Conservation (phyloP, 1,284 basidiomycete species). For the Heterobasidion irregulare region DNA sequence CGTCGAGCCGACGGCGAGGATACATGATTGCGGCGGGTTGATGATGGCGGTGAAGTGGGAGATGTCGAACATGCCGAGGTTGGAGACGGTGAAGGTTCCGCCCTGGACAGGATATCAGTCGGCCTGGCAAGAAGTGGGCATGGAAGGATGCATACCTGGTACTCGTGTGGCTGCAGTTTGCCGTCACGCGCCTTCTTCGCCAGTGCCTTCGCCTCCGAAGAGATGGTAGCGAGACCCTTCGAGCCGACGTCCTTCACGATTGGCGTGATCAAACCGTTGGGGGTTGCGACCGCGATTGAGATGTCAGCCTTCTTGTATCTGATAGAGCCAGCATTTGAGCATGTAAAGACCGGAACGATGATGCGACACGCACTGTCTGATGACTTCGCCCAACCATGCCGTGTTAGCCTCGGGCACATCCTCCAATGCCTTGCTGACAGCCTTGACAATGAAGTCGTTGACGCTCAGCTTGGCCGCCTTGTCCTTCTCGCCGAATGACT, state of each 20-base stretch:
- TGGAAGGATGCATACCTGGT: slow-evolving; percentile 54
- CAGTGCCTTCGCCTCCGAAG: slow-evolving; percentile 85
- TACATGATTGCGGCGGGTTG: slow-evolving; percentile 97
- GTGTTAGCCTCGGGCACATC: slow-evolving; percentile 99
- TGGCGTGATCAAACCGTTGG: slow-evolving; percentile 94
- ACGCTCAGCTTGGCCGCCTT: slow-evolving; percentile 89
- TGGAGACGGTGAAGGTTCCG: slow-evolving; percentile 98
- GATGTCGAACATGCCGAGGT: slow-evolving; percentile 97
- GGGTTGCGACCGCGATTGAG: slow-evolving; percentile 94
- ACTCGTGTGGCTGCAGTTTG: slow-evolving; percentile 93
- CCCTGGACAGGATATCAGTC: slow-evolving; percentile 41
- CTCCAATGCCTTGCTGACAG: slow-evolving; percentile 80
- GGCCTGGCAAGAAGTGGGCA: neutral
- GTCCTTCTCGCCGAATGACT: slow-evolving; percentile 73
- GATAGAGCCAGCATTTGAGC: slow-evolving; percentile 5
- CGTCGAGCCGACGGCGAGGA: slow-evolving; percentile 92
- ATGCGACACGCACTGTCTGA: slow-evolving; percentile 70
- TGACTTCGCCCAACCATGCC: slow-evolving; percentile 94
- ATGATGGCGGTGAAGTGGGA: slow-evolving; percentile 98
- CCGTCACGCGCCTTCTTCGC: slow-evolving; percentile 95
- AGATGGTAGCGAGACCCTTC: slow-evolving; percentile 91
- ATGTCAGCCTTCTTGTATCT: slow-evolving; percentile 98
- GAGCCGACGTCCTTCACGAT: slow-evolving; percentile 91
- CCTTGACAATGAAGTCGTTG: slow-evolving; percentile 99
- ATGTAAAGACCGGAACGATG: slow-evolving; percentile 1